Evolutionary conservation across 495 filamentous ascomycete species (phyloP).

Genomic region (Penicillium canescens): DNA sequence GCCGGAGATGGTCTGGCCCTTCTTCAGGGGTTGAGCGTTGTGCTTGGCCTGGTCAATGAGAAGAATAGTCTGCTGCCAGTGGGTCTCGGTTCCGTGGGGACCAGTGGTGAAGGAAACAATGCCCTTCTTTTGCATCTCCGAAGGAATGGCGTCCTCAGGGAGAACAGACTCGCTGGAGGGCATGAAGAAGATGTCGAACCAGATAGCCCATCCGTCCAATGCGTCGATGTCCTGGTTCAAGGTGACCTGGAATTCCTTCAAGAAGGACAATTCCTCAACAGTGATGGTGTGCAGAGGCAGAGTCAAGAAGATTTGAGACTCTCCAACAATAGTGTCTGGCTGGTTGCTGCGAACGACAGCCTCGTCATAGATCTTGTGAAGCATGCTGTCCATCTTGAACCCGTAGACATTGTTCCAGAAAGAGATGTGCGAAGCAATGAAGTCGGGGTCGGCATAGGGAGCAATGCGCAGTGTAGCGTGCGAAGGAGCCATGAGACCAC

Average conservation of each 20-base stretch:
- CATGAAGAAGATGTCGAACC: conserved; percentile 68
- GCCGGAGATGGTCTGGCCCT: conserved; percentile 49
- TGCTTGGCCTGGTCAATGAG: conserved; percentile 47
- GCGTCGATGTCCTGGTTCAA: conserved; percentile 54
- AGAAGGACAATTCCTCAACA: conserved; percentile 57
- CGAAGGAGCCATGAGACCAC: conserved; percentile 86
- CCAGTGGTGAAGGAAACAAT: conserved; percentile 56
- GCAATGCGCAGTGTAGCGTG: conserved; percentile 85
- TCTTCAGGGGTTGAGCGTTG: conserved; percentile 38
- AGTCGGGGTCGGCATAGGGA: conserved; percentile 83
- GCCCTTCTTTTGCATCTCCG: conserved; percentile 48
- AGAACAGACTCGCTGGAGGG: conserved; percentile 44
- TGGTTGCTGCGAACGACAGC: conserved; percentile 53
- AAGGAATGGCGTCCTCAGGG: conserved; percentile 42
- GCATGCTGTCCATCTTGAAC: conserved; percentile 58
- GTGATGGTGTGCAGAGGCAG: conserved; percentile 58
- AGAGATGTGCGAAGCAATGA: conserved; percentile 59
- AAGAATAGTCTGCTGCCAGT: conserved; percentile 52
- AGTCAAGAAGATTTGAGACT: conserved; percentile 52
- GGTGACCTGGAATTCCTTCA: conserved; percentile 54
- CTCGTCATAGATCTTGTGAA: conserved; percentile 59
- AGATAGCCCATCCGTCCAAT: conserved; percentile 61
- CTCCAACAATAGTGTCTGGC: conserved; percentile 42
- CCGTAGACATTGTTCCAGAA: conserved; percentile 73
- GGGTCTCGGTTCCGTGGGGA: conserved; percentile 51